phyloP scores from a whole-genome alignment of 177 flowering plant genomes.

The Telopea speciosissima region DNA sequence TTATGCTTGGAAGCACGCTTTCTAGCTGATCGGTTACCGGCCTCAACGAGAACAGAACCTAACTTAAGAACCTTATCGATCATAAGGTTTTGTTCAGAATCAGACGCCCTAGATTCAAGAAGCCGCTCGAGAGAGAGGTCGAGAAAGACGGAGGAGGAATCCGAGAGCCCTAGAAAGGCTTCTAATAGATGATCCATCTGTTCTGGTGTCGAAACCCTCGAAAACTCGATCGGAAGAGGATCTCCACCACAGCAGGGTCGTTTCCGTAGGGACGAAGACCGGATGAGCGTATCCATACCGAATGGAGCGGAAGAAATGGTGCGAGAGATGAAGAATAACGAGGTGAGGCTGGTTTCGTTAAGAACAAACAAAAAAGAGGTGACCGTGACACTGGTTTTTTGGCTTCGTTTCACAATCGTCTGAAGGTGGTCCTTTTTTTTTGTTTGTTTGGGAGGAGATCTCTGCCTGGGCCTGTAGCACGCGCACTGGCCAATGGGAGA shows the following conservation, averaged over 20 bases:
- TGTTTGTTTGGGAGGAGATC: too few species aligned
- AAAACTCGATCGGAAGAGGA: not conserved
- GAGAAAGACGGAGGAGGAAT: conserved; percentile 32
- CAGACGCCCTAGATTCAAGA: conserved; percentile 44
- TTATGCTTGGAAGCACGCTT: conserved; percentile 60
- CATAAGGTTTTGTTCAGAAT: conserved; percentile 39
- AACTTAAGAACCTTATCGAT: conserved; percentile 52
- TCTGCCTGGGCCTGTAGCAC: too few species aligned
- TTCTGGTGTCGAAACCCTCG: conserved; percentile 13
- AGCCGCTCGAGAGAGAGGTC: conserved; percentile 59
- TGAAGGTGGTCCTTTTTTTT: too few species aligned
- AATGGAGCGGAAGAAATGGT: conserved; percentile 17
- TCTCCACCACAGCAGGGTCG: conserved; percentile 41
- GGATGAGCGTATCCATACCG: conserved; percentile 37
- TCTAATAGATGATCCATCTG: conserved; percentile 40
- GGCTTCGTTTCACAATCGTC: too few species aligned
- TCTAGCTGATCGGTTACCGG: conserved; percentile 53
- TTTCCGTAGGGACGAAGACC: conserved; percentile 40
- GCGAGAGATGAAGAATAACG: too few species aligned
- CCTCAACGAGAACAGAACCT: conserved; percentile 51
- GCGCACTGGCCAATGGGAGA: too few species aligned
- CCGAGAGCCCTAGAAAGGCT: conserved; percentile 42
- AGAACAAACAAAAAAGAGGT: too few species aligned
- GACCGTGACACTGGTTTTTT: too few species aligned
- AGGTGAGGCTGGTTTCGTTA: too few species aligned